phyloP scores from a whole-genome alignment of 2,329 filamentous ascomycete genomes.

The Venturia carpophila region DNA sequence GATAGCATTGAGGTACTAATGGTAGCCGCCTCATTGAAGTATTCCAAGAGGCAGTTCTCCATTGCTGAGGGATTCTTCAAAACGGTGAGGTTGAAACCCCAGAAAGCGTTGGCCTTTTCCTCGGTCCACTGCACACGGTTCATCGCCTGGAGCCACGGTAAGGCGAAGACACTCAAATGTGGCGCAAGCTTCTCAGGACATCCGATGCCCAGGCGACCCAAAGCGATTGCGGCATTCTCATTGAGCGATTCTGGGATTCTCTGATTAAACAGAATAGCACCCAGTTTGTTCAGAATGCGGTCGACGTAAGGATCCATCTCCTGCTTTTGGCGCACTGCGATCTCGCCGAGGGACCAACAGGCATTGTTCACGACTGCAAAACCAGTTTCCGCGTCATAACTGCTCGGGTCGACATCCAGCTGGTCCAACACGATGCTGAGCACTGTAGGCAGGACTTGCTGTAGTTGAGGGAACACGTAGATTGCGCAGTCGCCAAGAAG shows the following conservation, averaged over 20 bases:
- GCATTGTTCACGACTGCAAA: slow-evolving; percentile 97
- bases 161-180: slow-evolving; percentile 70
- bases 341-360: slow-evolving; percentile 93
- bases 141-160: slow-evolving; percentile 74
- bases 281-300: slow-evolving; percentile 66
- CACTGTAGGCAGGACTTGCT: slow-evolving; percentile 63
- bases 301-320: slow-evolving; percentile 71
- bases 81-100: slow-evolving; percentile 80
- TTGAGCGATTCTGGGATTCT: slow-evolving; percentile 78
- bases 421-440: slow-evolving; percentile 79
- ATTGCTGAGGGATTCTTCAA: slow-evolving; percentile 83
- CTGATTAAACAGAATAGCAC: slow-evolving; percentile 76
- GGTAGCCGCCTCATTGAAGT: slow-evolving; percentile 75
- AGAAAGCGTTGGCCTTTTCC: slow-evolving; percentile 89
- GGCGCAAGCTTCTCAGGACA: slow-evolving; percentile 70
- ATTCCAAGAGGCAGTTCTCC: slow-evolving; percentile 73
- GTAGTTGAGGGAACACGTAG: slow-evolving; percentile 77
- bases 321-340: slow-evolving; percentile 67
- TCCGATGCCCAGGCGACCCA: slow-evolving; percentile 77
- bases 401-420: slow-evolving; percentile 63
- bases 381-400: slow-evolving; percentile 68
- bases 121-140: slow-evolving; percentile 78
- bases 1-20: slow-evolving; percentile 27
- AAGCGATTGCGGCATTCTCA: slow-evolving; percentile 89
- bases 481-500: slow-evolving; percentile 91